Evolutionary conservation across 2,329 filamentous ascomycete genomes (phyloP).

Genomic region (Gnomoniopsis sp.): DNA sequence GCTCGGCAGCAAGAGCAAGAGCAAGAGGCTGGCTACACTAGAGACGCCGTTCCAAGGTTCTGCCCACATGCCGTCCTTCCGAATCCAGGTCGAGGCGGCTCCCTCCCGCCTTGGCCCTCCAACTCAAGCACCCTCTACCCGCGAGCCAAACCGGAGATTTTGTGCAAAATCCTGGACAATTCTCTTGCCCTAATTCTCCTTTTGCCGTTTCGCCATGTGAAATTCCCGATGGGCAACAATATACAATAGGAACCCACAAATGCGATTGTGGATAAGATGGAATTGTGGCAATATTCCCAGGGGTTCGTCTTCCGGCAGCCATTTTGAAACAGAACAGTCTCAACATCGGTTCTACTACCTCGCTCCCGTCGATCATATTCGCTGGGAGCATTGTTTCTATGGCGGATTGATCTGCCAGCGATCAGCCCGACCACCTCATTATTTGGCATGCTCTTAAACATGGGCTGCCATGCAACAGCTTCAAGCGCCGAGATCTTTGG

Average conservation of each 20-base stretch:
- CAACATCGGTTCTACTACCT: background rate
- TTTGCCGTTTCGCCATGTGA: no score
- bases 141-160: background rate
- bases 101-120: background rate
- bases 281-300: background rate
- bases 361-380: constrained; percentile 4
- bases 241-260: no score
- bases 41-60: background rate
- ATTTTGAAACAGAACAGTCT: constrained; percentile 11
- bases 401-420: background rate
- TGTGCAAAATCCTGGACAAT: no score
- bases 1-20: background rate
- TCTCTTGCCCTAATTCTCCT: no score
- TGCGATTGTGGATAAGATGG: no score
- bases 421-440: background rate
- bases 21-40: background rate
- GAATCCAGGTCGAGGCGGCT: background rate
- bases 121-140: no score
- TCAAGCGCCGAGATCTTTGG: no score
- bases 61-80: background rate
- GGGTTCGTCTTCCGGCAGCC: background rate
- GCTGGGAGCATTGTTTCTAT: background rate
- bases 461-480: background rate
- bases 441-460: no score
- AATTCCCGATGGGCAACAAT: no score